These are phyloP conservation scores for Geum urbanum DNA, from an alignment of 306 rosid species.

Conservation along the genomic window DNA sequence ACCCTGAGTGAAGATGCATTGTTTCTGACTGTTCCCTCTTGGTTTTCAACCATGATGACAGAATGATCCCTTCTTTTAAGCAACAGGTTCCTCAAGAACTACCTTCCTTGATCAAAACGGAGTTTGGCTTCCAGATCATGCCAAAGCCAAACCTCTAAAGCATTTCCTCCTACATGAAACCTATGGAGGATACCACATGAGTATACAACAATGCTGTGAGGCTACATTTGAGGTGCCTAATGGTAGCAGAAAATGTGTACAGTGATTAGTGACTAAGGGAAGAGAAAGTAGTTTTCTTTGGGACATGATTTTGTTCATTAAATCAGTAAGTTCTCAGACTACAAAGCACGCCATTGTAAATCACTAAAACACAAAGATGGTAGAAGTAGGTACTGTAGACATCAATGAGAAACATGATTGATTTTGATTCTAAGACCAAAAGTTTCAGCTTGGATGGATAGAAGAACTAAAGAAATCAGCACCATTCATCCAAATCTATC, in stretches of 20 bases:
- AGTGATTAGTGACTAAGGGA: not conserved
- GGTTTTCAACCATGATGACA: constrained; percentile 43
- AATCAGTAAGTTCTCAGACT: too few relatives aligned
- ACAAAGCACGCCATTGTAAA: too few relatives aligned
- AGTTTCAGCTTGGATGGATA: not conserved
- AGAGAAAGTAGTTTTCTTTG: too few relatives aligned
- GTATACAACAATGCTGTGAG: not conserved
- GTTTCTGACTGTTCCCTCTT: constrained; percentile 59
- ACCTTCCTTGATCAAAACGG: constrained; percentile 28
- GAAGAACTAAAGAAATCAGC: not conserved
- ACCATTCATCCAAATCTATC: not conserved
- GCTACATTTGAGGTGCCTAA: not conserved
- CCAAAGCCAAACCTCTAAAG: constrained; percentile 9
- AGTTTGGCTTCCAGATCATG: constrained; percentile 27
- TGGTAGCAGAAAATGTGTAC: not conserved
- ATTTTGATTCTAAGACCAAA: not conserved
- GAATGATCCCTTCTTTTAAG: too few relatives aligned
- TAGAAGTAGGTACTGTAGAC: too few relatives aligned
- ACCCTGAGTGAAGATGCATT: constrained; percentile 45
- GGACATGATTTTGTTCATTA: too few relatives aligned
- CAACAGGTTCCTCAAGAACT: constrained; percentile 28
- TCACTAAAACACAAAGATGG: too few relatives aligned
- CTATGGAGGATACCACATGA: constrained; percentile 14
- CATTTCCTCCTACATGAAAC: constrained; percentile 18
- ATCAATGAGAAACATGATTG: not conserved